Conservation (phyloP, 2,329 filamentous ascomycete genomes). For the Cercospora brassicicola region DNA sequence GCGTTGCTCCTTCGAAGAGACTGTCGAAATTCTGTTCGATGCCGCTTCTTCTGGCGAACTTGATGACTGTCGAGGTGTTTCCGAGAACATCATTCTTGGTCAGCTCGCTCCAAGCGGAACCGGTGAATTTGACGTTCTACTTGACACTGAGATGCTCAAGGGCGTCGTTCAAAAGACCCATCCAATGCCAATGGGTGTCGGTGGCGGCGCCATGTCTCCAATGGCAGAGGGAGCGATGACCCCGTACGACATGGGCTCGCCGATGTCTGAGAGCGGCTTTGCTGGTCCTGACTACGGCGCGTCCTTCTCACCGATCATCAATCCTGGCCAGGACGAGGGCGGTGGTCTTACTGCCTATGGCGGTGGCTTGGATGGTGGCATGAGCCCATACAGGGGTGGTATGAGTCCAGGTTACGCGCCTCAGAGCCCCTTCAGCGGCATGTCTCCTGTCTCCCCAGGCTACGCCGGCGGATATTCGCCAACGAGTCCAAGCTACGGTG, state of each 20-base stretch:
- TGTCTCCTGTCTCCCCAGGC: slow-evolving; percentile 73
- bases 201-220: slow-evolving; percentile 70
- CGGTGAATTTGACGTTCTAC: slow-evolving; percentile 87
- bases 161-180: slow-evolving; percentile 76
- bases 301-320: slow-evolving; percentile 72
- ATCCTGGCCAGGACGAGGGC: slow-evolving; percentile 59
- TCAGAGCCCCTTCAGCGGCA: slow-evolving; percentile 48
- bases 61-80: slow-evolving; percentile 96
- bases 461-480: slow-evolving; percentile 37
- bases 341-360: slow-evolving; percentile 64
- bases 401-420: slow-evolving; percentile 44
- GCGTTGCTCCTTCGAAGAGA: slow-evolving; percentile 99
- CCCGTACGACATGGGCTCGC: slow-evolving; percentile 77
- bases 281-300: slow-evolving; percentile 63
- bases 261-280: slow-evolving; percentile 60
- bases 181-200: slow-evolving; percentile 62
- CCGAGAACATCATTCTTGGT: slow-evolving; percentile 97
- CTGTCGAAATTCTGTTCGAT: slow-evolving; percentile 95
- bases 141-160: slow-evolving; percentile 94
- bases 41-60: slow-evolving; percentile 92
- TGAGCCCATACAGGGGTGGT: slow-evolving; percentile 67
- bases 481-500: slow-evolving; percentile 27
- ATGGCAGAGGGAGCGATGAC: slow-evolving; percentile 75
- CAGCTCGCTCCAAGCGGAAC: slow-evolving; percentile 97
- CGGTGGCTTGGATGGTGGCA: slow-evolving; percentile 57